Evolutionary conservation across 352 stramenopile genomes (phyloP).

Genomic region (Phytophthora capsici): DNA sequence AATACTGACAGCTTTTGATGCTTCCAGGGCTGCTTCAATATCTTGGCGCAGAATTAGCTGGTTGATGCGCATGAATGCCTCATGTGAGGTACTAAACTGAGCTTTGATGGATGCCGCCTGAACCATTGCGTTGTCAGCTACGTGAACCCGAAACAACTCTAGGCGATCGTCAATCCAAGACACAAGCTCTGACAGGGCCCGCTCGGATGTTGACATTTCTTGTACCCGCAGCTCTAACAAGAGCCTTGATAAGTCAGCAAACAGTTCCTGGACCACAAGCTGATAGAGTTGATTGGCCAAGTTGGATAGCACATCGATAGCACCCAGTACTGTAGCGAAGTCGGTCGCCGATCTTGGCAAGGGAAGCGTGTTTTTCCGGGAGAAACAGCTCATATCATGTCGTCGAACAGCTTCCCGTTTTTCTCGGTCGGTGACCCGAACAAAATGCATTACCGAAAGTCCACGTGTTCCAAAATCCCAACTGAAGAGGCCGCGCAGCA

Average conservation of each 20-base stretch:
- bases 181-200: not conserved
- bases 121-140: not conserved
- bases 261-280: not conserved
- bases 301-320: not conserved
- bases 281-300: conserved; percentile 1
- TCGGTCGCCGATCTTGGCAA: not conserved
- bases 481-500: conserved; percentile 7
- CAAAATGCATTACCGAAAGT: conserved; percentile 12
- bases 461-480: conserved; percentile 21
- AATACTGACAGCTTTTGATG: not conserved
- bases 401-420: not conserved
- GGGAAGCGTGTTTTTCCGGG: conserved; percentile 8
- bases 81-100: conserved; percentile 8
- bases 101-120: not conserved
- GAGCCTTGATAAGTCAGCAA: not conserved
- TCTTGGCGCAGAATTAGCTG: conserved; percentile 9
- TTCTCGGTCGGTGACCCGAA: not conserved
- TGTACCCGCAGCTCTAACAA: conserved; percentile 1
- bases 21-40: not conserved
- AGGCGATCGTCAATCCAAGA: conserved; percentile 14
- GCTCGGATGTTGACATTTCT: not conserved
- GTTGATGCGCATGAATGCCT: not conserved
- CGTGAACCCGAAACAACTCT: not conserved
- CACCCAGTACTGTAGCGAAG: not conserved
- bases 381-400: conserved; percentile 19